Evolutionary conservation across 331 rosid genomes (phyloP), one percentile per base, ranked within the genome.

Genomic region (Pyracantha coccinea): DNA sequence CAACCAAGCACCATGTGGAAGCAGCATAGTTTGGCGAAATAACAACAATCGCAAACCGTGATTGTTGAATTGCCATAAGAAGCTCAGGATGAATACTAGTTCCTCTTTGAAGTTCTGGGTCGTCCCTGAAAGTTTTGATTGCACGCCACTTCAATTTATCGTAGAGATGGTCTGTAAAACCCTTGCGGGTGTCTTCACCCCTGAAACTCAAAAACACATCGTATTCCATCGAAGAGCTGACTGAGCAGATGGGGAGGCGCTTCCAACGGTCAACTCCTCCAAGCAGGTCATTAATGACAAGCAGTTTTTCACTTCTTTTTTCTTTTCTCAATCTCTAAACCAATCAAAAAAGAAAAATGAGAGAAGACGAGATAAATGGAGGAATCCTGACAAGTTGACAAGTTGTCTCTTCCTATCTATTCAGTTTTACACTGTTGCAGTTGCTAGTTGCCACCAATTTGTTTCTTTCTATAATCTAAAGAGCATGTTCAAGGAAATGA

Each of bases 181-280:
- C 47, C 15, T 31, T 5, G 75, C 80, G 71, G 38, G 65, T 69
- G 29, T 77, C 80, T 15, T n/a, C 65, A 44, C 83, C 79, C 57
- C 79, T 59, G 33, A 74, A 79, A 50, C 83, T 79, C 12, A 79
- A 66, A 69, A 79, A 79, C 33, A 79, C 83, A 19, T 79, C 53
- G 32, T 59, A 79, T 3, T 73, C 25, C 11, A 55, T 24, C 16
- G 60, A 63, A 59, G 59, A 53, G 59, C 6, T 33, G 81, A 17
- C 38, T 71, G 58, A n/a, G 47, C 6, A 24, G 81, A 47, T 33
- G 75, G 6, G 25, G 59, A 68, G 24, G 25, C 59, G 17, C 3
- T 69, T 69, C 17, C 20, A 17, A 4, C 9, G 17, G 25, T 64
- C 24, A 19, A 4, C 38, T 8, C 35, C 64, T 52, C 57, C 57